Evolutionary conservation across 1,139 yeast species (phyloP).

Genomic region (Saccharomyces hybrid): DNA sequence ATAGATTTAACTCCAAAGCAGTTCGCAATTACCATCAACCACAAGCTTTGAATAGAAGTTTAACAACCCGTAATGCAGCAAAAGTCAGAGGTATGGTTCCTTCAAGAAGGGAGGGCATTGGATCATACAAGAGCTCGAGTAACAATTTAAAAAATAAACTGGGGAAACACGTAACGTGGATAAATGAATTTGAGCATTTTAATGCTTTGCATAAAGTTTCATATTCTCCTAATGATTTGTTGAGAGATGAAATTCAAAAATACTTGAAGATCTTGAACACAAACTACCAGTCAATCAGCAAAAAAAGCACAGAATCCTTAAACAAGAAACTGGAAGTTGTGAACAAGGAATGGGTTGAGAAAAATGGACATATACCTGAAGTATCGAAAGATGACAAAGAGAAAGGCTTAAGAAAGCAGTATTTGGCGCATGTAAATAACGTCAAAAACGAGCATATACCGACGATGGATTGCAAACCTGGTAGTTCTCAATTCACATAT

Average conservation of each 20-base stretch:
- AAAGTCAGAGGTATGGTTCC: not conserved
- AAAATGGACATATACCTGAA: constrained; percentile 1
- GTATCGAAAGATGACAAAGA: constrained; percentile 1
- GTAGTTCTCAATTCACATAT: constrained; percentile 18
- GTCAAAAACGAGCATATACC: constrained; percentile 18
- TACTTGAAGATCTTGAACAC: not conserved
- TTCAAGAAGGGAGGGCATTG: not conserved
- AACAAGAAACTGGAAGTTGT: not conserved
- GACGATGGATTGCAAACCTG: constrained; percentile 18
- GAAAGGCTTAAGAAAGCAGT: constrained; percentile 1
- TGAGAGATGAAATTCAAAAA: not conserved
- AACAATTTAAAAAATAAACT: not conserved
- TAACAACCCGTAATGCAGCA: not conserved
- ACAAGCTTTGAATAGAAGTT: not conserved
- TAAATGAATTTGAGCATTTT: constrained; percentile 1
- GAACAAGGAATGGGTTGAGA: not conserved
- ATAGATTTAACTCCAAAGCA: not conserved
- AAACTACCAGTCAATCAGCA: not conserved
- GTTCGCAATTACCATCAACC: not conserved
- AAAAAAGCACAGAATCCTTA: not conserved
- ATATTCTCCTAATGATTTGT: not conserved
- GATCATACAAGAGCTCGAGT: not conserved
- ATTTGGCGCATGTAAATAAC: constrained; percentile 4
- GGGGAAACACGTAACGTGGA: not conserved
- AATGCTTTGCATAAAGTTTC: not conserved